These are phyloP conservation scores for Cyberlindnera veronae DNA, from an alignment of 805 yeast species.

Conservation along the genomic window DNA sequence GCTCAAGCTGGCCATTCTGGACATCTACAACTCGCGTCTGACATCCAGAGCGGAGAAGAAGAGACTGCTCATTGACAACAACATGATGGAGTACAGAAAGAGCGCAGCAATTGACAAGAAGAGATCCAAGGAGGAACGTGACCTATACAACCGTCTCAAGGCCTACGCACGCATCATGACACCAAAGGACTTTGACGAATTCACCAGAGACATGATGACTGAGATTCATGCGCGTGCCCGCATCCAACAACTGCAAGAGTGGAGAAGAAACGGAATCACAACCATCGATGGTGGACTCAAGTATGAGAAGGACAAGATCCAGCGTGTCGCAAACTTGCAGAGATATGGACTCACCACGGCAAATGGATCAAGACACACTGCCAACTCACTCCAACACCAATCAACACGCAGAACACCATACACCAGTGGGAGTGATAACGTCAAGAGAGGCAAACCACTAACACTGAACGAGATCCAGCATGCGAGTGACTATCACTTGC, in stretches of 20 bases:
- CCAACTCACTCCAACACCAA: slow-evolving; percentile 29
- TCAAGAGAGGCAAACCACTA: slow-evolving; percentile 37
- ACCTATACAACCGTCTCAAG: slow-evolving; percentile 67
- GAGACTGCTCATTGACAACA: slow-evolving; percentile 71
- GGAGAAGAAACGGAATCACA: slow-evolving; percentile 88
- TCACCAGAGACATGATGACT: slow-evolving; percentile 66
- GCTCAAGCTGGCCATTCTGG: slow-evolving; percentile 79
- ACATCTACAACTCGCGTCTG: slow-evolving; percentile 84
- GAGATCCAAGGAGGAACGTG: slow-evolving; percentile 86
- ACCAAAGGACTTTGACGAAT: slow-evolving; percentile 73
- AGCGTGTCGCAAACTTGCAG: slow-evolving; percentile 59
- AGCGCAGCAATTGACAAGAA: slow-evolving; percentile 80
- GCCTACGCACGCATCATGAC: slow-evolving; percentile 81
- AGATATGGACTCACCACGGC: slow-evolving; percentile 36
- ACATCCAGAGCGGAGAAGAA: slow-evolving; percentile 93
- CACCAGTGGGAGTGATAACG: slow-evolving; percentile 17
- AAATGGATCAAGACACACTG: slow-evolving; percentile 32
- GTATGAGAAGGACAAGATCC: slow-evolving; percentile 84
- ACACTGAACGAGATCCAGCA: slow-evolving; percentile 67
- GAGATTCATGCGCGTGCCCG: slow-evolving; percentile 78
- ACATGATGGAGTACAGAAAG: slow-evolving; percentile 78
- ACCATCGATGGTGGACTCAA: slow-evolving; percentile 77
- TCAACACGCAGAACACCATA: slow-evolving; percentile 22
- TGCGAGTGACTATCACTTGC: slow-evolving; percentile 76
- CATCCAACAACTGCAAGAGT: slow-evolving; percentile 87